A percentile compares a stretch with the other conserved stretches of the same genome.
Conservation (phyloP, 1,139 yeast species). For the Yamadazyma atmosphaerica region DNA sequence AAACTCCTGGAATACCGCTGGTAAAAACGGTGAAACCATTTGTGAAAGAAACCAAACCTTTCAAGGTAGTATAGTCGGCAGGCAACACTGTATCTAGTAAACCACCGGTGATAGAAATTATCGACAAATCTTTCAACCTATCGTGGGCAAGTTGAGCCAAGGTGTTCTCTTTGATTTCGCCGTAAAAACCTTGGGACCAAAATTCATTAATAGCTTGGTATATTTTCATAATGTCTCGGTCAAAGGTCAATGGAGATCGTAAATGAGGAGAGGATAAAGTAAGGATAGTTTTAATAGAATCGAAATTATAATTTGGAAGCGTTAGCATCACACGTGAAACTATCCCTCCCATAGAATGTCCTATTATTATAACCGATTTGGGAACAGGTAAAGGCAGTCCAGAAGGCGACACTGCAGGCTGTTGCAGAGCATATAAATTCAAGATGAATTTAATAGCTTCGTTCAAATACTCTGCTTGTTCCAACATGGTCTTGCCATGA, state of each 20-base stretch:
- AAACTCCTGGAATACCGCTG: conserved; percentile 84
- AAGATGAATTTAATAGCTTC: conserved; percentile 82
- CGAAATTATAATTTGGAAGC: conserved; percentile 68
- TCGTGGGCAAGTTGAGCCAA: conserved; percentile 32
- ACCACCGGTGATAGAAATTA: conserved; percentile 91
- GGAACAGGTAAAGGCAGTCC: not conserved
- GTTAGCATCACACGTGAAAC: conserved; percentile 83
- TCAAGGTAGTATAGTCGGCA: conserved; percentile 85
- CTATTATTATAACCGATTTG: conserved; percentile 71
- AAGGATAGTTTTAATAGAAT: conserved; percentile 77
- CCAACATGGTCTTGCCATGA: conserved; percentile 89
- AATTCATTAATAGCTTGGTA: conserved; percentile 75
- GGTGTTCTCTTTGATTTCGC: conserved; percentile 12
- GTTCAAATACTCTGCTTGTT: conserved; percentile 91
- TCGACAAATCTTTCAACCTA: conserved; percentile 50
- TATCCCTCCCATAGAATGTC: conserved; percentile 97
- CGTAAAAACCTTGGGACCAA: conserved; percentile 48
- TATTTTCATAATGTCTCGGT: conserved; percentile 76
- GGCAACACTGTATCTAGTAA: conserved; percentile 79
- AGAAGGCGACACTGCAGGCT: conserved; percentile 43
- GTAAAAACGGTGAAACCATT: conserved; percentile 86
- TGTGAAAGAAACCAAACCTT: conserved; percentile 64
- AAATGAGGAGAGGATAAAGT: conserved; percentile 94
- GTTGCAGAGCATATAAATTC: conserved; percentile 51
- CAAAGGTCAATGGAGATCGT: conserved; percentile 93